Evolutionary conservation across 495 filamentous ascomycete species (phyloP).

Genomic region (Penicillium samsonianum): DNA sequence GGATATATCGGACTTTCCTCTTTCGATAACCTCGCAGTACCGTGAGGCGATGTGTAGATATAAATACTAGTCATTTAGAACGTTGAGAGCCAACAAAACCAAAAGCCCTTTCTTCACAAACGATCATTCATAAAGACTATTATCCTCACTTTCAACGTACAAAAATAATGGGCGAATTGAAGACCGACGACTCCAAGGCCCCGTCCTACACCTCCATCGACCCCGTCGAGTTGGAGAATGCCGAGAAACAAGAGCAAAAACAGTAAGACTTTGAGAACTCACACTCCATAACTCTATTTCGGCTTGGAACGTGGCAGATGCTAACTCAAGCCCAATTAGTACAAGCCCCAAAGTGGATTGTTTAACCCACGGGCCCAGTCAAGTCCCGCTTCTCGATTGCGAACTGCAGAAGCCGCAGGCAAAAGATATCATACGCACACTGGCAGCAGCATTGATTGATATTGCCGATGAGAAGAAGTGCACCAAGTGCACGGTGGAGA

Average conservation of each 20-base stretch:
- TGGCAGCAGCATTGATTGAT: constrained; percentile 16
- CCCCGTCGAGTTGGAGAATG: not conserved
- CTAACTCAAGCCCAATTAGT: constrained; percentile 1
- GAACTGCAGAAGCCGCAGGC: constrained; percentile 15
- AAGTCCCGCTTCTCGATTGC: constrained; percentile 16
- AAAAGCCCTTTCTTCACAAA: not conserved
- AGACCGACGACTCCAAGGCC: not conserved
- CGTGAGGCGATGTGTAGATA: not conserved
- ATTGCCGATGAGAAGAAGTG: constrained; percentile 19
- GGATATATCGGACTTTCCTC: constrained; percentile 7
- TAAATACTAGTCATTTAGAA: not conserved
- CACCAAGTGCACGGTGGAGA: constrained; percentile 23
- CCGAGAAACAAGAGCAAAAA: not conserved
- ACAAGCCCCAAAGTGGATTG: constrained; percentile 9
- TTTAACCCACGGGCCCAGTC: constrained; percentile 15
- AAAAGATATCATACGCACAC: constrained; percentile 8
- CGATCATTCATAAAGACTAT: too few species aligned
- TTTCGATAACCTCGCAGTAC: not conserved
- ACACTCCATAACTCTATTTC: not conserved
- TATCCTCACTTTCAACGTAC: not conserved
- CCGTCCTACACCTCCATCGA: not conserved
- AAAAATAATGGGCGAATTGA: not conserved
- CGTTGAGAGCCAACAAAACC: not conserved
- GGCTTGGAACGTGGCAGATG: not conserved
- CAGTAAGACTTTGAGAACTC: not conserved